Evolutionary conservation across 73 alveolate species (phyloP).

Genomic region (Paramecium sonneborni): DNA sequence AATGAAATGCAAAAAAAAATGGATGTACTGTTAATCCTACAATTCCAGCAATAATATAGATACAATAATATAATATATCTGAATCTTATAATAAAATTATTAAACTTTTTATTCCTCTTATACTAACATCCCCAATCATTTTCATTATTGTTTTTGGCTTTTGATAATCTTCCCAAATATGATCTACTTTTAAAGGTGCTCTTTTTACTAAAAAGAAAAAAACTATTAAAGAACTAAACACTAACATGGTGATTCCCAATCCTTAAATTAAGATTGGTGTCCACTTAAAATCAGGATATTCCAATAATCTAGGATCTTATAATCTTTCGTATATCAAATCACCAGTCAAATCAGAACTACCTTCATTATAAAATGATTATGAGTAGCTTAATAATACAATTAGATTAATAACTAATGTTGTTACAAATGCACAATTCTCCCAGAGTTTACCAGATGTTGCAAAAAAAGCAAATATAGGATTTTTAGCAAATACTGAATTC

Average conservation of each 20-base stretch:
- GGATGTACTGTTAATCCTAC: slow-evolving; percentile 87
- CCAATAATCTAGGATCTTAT: slow-evolving; percentile 55
- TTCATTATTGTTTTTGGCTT: not conserved
- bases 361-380: slow-evolving; percentile 26
- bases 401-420: slow-evolving; percentile 74
- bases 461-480: slow-evolving; percentile 70
- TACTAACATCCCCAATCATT: not conserved
- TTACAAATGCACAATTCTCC: slow-evolving; percentile 81
- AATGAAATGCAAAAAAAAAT: slow-evolving; percentile 87
- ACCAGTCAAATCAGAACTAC: not conserved
- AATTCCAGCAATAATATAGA: slow-evolving; percentile 84
- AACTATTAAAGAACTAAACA: slow-evolving; percentile 64
- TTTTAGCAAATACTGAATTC: slow-evolving; percentile 70
- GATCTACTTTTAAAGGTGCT: slow-evolving; percentile 68
- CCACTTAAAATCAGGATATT: slow-evolving; percentile 18
- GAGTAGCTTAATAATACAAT: slow-evolving; percentile 74
- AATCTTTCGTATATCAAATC: slow-evolving; percentile 39
- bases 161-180: slow-evolving; percentile 57
- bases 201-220: slow-evolving; percentile 67
- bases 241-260: slow-evolving; percentile 58
- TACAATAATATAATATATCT: slow-evolving; percentile 74
- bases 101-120: not conserved
- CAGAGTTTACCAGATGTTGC: slow-evolving; percentile 78
- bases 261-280: not conserved
- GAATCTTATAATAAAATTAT: slow-evolving; percentile 59